These are phyloP conservation scores for Paraconiothyrium brasiliense DNA, from an alignment of 2,329 filamentous ascomycete species.

Conservation along the genomic window DNA sequence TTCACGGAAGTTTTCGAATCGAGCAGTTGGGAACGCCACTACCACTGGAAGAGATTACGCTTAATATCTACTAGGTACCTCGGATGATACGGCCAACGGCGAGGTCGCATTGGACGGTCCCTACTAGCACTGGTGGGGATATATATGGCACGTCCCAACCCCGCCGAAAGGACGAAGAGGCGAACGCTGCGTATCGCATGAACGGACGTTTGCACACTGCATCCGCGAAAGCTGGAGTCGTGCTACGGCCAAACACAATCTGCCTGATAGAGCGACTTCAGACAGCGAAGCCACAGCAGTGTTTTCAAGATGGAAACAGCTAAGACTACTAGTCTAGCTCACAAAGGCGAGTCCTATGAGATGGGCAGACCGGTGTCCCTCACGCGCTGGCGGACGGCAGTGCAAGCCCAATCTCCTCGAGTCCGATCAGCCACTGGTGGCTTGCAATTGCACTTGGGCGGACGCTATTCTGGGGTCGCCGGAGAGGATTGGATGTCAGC, in stretches of 20 bases:
- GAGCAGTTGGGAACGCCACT: no score
- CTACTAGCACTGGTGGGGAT: not conserved
- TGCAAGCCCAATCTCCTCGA: conserved; percentile 2
- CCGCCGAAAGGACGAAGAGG: not conserved
- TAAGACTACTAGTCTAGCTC: not conserved
- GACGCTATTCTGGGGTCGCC: not conserved
- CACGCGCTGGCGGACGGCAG: not conserved
- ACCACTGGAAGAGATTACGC: no score
- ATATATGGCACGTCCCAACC: not conserved
- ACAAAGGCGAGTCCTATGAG: not conserved
- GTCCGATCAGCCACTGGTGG: not conserved
- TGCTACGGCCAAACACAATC: not conserved
- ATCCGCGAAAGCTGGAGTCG: not conserved
- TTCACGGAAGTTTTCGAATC: no score
- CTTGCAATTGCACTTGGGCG: not conserved
- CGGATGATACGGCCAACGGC: not conserved
- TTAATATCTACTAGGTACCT: no score
- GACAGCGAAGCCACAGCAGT: conserved; percentile 6
- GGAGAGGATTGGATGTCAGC: not conserved
- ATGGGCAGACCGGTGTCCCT: not conserved
- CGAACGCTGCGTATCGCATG: not conserved
- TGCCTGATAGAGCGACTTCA: conserved; percentile 10
- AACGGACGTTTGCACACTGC: not conserved
- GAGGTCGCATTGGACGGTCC: no score
- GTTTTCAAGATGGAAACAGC: not conserved